phyloP scores from a whole-genome alignment of 2,329 filamentous ascomycete genomes.

The Xylariales sp. region DNA sequence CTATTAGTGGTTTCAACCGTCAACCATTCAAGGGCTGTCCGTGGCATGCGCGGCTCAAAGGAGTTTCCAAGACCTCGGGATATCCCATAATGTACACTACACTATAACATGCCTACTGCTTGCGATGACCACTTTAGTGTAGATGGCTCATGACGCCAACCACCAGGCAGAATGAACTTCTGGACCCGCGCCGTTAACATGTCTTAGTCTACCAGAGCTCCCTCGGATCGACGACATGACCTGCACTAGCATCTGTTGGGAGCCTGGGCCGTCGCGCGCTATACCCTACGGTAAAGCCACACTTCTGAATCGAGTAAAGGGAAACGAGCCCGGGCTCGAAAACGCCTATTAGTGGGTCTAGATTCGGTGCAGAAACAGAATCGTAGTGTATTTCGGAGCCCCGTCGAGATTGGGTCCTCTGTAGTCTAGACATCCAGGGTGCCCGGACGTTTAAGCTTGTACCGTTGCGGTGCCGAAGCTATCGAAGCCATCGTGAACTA shows the following conservation, averaged over 20 bases:
- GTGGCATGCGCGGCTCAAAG: conserved; percentile 11
- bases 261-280: conserved; percentile 35
- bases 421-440: conserved; percentile 20
- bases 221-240: conserved; percentile 30
- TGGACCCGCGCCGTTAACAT: conserved; percentile 19
- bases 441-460: conserved; percentile 31
- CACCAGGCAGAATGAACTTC: conserved; percentile 20
- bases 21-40: conserved; percentile 23
- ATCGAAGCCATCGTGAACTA: conserved; percentile 39
- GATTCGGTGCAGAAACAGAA: conserved; percentile 32
- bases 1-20: conserved; percentile 28
- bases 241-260: conserved; percentile 20
- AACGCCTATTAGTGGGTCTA: conserved; percentile 47
- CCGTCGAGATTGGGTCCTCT: conserved; percentile 26
- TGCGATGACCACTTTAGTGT: conserved; percentile 12
- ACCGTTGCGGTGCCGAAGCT: conserved; percentile 39
- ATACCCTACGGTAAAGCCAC: conserved; percentile 40
- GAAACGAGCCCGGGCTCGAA: conserved; percentile 44
- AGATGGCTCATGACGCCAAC: conserved; percentile 27
- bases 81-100: not conserved
- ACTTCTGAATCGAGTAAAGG: conserved; percentile 47
- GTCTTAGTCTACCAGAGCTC: conserved; percentile 33
- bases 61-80: conserved; percentile 30
- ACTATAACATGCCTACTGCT: conserved; percentile 1
- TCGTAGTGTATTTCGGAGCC: conserved; percentile 25